Base-by-base conservation (phyloP, 2,329 filamentous ascomycete genomes). In the Bipolaris zeicola region DNA sequence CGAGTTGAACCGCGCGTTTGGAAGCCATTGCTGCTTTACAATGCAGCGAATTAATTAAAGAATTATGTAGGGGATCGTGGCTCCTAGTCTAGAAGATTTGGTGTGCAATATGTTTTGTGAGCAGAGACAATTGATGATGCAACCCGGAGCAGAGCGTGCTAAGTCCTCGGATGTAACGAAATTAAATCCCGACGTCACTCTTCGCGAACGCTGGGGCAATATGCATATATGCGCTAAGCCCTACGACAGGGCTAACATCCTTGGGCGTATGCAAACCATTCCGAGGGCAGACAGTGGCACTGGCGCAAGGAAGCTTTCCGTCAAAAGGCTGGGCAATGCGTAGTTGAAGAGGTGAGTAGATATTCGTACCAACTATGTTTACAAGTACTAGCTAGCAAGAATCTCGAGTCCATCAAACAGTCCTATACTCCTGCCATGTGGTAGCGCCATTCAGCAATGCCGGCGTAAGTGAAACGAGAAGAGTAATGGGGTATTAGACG, bases 141-240 rank as follows among this genome's bases (percentile, higher is more conserved):
- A 48, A 50, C 58, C 10, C 10, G 26, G 34, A 59, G 55, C 44
- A 57, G 48, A 38, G 50, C 47, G 47, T 60, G 57, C 54, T 57
- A 33, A 33, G 38, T 54, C 42, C 60, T 67, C 66, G 65, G 65
- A 57, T 53, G 48, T 63, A 58, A 50, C 39, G 14, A 41, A 49
- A 55, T 67, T 60, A 64, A 57, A 57, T 48, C 41, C 64, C 65
- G 65, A 68, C 64, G 64, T 68, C 65, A 67, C 60, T 58, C 44
- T 59, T 56, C 50, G 51, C 50, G 53, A 62, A 52, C 58, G 28
- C n/a, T 46, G 37, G 36, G 46, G 28, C 28, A 31, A 31, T 11
- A 31, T 31, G 28, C 28, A 31, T 31, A 41, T 26, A 6, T 36
- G 47, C 54, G 43, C 57, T 61, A 61, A 58, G 36, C 57, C 49